Evolutionary conservation across 2,329 filamentous ascomycete species (phyloP), one percentile per base, ranked within the genome.

Genomic region (Aureobasidium subglaciale): DNA sequence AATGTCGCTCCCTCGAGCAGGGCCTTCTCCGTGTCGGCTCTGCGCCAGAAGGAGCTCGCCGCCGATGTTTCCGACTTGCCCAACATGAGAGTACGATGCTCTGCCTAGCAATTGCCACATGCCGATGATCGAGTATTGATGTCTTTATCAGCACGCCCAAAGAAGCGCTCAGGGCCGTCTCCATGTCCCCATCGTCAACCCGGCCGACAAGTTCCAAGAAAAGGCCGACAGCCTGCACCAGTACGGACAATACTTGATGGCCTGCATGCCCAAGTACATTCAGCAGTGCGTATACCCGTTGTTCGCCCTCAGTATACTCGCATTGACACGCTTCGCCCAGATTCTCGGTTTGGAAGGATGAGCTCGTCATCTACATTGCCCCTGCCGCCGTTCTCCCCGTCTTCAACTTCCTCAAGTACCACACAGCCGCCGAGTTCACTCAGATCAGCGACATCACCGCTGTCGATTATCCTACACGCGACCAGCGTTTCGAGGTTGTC

Each of bases 311-410:
- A 6, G n/a, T 20, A 8, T 1, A 20, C 22, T 29, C 11, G n/a
- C 38, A 43, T 54, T 54, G 50, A 54, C 50, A 42, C 50, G 27
- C 3, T 25, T n/a, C 29, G 5, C 8, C 9, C 59, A 76, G 74
- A 56, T 97, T 97, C 78, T 95, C 91, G 11, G 92, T 99, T 56
- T 99, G 93, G 93, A 99, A 99, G 78, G 93, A 99, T 70, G 93
- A 99, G 75, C 84, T 99, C 70, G 90, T 87, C 65, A 70, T 70
- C 61, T 69, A 67, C 66, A 93, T 97, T 68, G 80, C 89, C 45
- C 93, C 93, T 1, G 76, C 87, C 34, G 93, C 90, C 63, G 84
- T 97, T 64, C 83, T 96, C 63, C 93, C 93, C 35, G 87, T 95
- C 66, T 91, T 99, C 73, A 84, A 82, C 59, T 99, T 99, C 78